Evolutionary conservation across 495 filamentous ascomycete species (phyloP), one percentile per base, ranked within the genome.

Genomic region (Penicillium desertorum): DNA sequence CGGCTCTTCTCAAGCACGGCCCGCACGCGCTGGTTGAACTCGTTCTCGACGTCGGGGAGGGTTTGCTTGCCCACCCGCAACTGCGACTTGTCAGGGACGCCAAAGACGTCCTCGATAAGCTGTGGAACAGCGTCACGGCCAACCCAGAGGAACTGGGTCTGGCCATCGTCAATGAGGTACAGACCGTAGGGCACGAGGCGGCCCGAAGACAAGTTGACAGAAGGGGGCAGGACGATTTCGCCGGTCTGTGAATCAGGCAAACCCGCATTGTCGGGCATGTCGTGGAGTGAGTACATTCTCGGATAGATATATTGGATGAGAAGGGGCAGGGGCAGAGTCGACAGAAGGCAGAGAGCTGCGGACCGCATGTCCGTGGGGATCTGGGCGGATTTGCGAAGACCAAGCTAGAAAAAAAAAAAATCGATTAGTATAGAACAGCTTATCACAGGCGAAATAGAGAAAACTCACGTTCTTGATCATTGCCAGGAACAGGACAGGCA

Each of bases 231-330:
- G 22, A 88, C 76, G 56, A 93, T 97, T 64, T 94, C 90, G 57
- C 91, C 90, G 0, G 88, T 96, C 59, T 88, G 79, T 27, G 86
- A 81, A 66, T 98, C 89, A 1, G 92, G 89, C 30, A 92, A 71
- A 49, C 94, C 94, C 5, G 92, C 91, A 58, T 84, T 85, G 73
- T 96, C 91, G n/a, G 94, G 92, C 94, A 98, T 97, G 73, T 98
- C 93, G 63, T 98, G 93, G 41, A 97, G 82, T 5, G 91, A 96
- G 77, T 96, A 96, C 65, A 98, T 81, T 60, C 85, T 85, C 17
- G 93, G 92, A 76, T 98, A 96, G 62, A 98, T 95, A 76, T 96
- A 98, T 77, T 96, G 94, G 62, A 97, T 93, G 62, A 98, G 74
- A 20, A 98, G 84, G 12, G 92, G 90, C 27, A 96, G 79, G 5